Evolutionary conservation across 371 early-diverging fungal species (phyloP), one percentile per base, ranked within the genome.

Genomic region (Mucor indicus): DNA sequence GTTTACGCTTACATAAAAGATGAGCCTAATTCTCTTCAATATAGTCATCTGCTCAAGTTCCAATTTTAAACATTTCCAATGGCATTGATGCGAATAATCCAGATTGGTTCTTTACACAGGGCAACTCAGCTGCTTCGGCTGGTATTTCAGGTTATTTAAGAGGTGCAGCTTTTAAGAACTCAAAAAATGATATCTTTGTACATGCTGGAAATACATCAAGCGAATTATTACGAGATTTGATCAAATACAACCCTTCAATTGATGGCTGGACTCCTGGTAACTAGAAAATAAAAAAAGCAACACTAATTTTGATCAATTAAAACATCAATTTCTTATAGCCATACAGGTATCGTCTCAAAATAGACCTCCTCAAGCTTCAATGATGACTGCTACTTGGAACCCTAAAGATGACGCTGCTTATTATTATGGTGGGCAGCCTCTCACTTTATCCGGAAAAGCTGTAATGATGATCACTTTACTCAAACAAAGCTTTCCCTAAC

Each of bases 401-500:
- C 42, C 44, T 15, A 33, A 38, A 8, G 49, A 55, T 4, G 50
- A 55, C 13, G 41, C 59, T 21, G 57, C 60, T 16, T 74, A 68
- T 63, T 65, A 62, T 43, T 74, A 61, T 48, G 70, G 74, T 15
- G 74, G 74, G 16, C 38, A 53, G 20, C 22, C 57, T n/a, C 43
- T 62, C 10, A 31, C 30, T n/a, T 29, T 33, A 15, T 20, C 13
- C 12, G 39, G 24, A 4, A 37, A 25, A 19, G 23, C 38, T 11
- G 46, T 32, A 32, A n/a, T 0, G 23, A 16, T 19, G 27, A 30
- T 12, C 4, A 29, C 20, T 16, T 12, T 20, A 9, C 27, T 17
- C 2, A 4, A 29, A 20, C 10, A 15, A 3, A 19, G 21, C 19
- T 11, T 10, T 30, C 10, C 3, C 15, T 45, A 43, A 16, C 20